Evolutionary conservation across 495 filamentous ascomycete genomes (phyloP).

Genomic region (Aspergillus homomorphus): DNA sequence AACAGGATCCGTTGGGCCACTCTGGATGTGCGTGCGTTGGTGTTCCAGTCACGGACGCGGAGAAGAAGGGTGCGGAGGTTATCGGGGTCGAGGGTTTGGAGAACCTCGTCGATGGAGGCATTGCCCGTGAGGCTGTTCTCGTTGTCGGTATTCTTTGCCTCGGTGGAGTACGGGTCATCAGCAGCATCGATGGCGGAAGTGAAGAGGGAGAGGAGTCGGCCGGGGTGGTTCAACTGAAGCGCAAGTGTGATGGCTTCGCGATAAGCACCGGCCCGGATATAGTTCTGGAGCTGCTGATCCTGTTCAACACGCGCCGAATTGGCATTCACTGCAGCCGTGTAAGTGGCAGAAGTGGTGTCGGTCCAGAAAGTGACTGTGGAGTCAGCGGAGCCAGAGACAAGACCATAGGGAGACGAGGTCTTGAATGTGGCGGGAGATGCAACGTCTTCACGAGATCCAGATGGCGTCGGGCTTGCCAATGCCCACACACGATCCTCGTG

Average conservation of each 20-base stretch:
- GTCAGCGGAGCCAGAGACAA: slow-evolving; percentile 88
- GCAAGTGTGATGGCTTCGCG: slow-evolving; percentile 90
- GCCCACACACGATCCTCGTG: slow-evolving; percentile 94
- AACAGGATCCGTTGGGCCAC: slow-evolving; percentile 85
- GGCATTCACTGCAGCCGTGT: slow-evolving; percentile 62
- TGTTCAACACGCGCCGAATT: slow-evolving; percentile 81
- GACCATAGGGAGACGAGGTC: slow-evolving; percentile 48
- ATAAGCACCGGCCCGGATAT: slow-evolving; percentile 79
- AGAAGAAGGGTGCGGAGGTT: slow-evolving; percentile 78
- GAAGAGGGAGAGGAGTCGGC: slow-evolving; percentile 77
- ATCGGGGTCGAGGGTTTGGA: slow-evolving; percentile 72
- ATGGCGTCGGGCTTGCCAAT: slow-evolving; percentile 64
- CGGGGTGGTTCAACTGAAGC: slow-evolving; percentile 89
- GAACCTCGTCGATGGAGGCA: slow-evolving; percentile 77
- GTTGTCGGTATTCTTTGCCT: slow-evolving; percentile 22
- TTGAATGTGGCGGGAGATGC: slow-evolving; percentile 34
- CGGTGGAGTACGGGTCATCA: slow-evolving; percentile 31
- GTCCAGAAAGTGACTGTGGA: slow-evolving; percentile 91
- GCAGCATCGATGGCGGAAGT: slow-evolving; percentile 68
- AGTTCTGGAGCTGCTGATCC: slow-evolving; percentile 88
- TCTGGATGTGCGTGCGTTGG: slow-evolving; percentile 80
- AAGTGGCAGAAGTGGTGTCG: slow-evolving; percentile 82
- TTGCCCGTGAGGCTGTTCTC: slow-evolving; percentile 61
- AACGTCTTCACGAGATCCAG: slow-evolving; percentile 38
- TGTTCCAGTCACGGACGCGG: slow-evolving; percentile 91